These are phyloP conservation scores for Erythrobasidium hasegawianum DNA, from an alignment of 1,284 basidiomycete species.

Conservation along the genomic window DNA sequence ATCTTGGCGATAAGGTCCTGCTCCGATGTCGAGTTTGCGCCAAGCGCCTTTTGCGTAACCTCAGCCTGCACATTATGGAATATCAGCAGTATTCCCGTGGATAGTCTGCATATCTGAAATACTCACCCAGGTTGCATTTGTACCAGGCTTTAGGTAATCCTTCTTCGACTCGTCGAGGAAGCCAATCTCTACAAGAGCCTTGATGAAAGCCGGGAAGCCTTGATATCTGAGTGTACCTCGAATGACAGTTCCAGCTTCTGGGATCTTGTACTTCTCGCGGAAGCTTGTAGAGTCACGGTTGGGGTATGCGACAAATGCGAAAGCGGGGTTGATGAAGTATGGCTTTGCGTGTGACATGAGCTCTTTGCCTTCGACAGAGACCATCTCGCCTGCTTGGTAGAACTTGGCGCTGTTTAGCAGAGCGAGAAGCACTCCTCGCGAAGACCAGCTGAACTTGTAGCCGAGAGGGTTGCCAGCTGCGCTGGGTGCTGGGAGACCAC, in stretches of 20 bases:
- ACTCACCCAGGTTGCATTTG: constrained; percentile 58
- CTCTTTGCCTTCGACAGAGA: constrained; percentile 62
- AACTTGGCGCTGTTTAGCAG: constrained; percentile 89
- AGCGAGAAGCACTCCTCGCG: constrained; percentile 90
- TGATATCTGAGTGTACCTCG: constrained; percentile 94
- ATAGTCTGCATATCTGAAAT: constrained; percentile 31
- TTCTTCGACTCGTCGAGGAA: constrained; percentile 75
- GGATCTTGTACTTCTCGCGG: constrained; percentile 76
- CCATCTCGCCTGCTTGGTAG: constrained; percentile 62
- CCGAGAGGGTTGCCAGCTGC: constrained; percentile 91
- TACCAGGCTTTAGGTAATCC: constrained; percentile 67
- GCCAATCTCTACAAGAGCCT: constrained; percentile 79
- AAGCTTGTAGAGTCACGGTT: constrained; percentile 94
- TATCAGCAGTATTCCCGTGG: constrained; percentile 24
- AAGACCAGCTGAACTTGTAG: constrained; percentile 97
- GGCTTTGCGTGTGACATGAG: constrained; percentile 85
- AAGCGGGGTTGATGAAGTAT: constrained; percentile 85
- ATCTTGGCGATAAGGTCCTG: constrained; percentile 66
- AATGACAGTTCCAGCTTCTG: constrained; percentile 87
- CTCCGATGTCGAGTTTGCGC: constrained; percentile 66
- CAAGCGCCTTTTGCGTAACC: constrained; percentile 73
- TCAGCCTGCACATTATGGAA: constrained; percentile 52
- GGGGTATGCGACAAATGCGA: constrained; percentile 88
- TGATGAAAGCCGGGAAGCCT: constrained; percentile 97
- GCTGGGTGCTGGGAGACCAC: constrained; percentile 87